Evolutionary conservation across 768 basidiomycete genomes (phyloP), one percentile per base, ranked within the genome.

Genomic region (Suillus hirtellus): DNA sequence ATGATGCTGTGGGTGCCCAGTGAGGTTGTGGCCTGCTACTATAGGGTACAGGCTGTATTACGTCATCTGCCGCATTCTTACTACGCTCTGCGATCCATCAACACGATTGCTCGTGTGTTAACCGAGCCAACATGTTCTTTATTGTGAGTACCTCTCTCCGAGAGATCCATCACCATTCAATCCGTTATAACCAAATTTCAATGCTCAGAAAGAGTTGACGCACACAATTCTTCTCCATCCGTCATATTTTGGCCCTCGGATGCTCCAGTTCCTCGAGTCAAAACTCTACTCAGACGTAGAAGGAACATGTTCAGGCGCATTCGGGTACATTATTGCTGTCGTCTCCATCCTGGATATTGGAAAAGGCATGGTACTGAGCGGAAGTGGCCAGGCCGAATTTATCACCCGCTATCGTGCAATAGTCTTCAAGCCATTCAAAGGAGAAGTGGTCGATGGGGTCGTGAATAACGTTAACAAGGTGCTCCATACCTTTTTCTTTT

Each of bases 351-450:
- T 92, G 58, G 93, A 96, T 70, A 93, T 95, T 61, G 95, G 94
- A 40, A 90, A 93, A 76, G 96, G 95, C 10, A 92, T 94, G 84
- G 91, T 98, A 15, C 79, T 96, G 53, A 87, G 90, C 61, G 93
- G 94, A 9, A 95, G 89, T 40, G 96, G 95, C 1, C 94, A 96
- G 77, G 97, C 97, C 5, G 94, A 98, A 78, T 99, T 99, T 76
- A 84, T 93, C 66, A 94, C 95, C 24, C 83, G 90, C 61, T 99
- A 99, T 77, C 88, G 91, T 34, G 97, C 97, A 7, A 95, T 99
- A 67, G 96, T 99, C 21, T 98, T 97, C 85, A 96, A 98, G 77
- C 97, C 97, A n/a, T 99, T 99, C 84, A 97, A 98, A 76, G 96
- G 95, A 11, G 96, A 99, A 74, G 96, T 98, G 4, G 92, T 99